phyloP scores from a whole-genome alignment of 1,284 basidiomycete species.

The Irpex rosettiformis region DNA sequence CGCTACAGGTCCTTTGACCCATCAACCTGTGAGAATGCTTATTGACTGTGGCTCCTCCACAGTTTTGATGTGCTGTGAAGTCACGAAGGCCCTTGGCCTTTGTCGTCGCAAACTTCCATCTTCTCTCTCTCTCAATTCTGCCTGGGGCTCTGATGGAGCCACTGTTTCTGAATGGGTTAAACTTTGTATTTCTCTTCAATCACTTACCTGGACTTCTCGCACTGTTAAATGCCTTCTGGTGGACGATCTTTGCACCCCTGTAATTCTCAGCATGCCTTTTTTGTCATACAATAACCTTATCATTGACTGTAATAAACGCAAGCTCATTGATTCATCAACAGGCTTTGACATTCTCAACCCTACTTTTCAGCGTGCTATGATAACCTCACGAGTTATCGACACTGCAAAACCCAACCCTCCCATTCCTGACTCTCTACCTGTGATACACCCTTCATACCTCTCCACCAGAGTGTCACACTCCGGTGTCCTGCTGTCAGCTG shows the following conservation, averaged over 20 bases:
- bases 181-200: background rate
- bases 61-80: background rate
- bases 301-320: conserved; percentile 17
- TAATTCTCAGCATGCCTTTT: conserved; percentile 25
- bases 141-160: background rate
- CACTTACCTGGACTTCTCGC: background rate
- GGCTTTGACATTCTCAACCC: conserved; percentile 19
- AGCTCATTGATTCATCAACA: conserved; percentile 16
- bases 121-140: background rate
- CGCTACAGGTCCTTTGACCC: background rate
- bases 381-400: background rate
- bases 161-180: background rate
- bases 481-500: background rate
- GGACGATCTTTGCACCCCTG: conserved; percentile 5
- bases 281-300: conserved; percentile 22
- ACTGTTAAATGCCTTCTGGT: background rate
- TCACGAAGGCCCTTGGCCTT: background rate
- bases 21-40: background rate
- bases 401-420: background rate
- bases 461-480: background rate
- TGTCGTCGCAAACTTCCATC: background rate
- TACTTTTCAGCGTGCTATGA: background rate
- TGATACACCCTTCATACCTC: background rate
- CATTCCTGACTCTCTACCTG: background rate
- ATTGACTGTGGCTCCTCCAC: background rate